Evolutionary conservation across 257 asterid species (phyloP), one percentile per base, ranked within the genome.

Genomic region (Euphrasia confusa): DNA sequence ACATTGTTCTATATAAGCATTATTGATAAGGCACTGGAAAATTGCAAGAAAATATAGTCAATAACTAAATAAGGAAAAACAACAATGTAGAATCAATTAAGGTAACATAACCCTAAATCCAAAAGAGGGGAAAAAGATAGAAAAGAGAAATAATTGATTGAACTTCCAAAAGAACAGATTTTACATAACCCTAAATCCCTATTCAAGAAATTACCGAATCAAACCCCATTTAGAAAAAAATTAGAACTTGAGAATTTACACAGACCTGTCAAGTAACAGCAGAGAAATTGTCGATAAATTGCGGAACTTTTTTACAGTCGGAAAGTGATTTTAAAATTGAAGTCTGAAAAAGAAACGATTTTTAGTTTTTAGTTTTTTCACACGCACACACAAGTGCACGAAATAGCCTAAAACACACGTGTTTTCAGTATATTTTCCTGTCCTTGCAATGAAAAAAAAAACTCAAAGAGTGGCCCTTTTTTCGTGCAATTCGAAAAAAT

Each of bases 231-330:
- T 53, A 62, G 59, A 37, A 54, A 39, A 63, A 52, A 26, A 1
- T 11, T n/a, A 48, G 32, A 61, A 13, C 28, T 42, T 58, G 68
- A 61, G 65, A 68, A 40, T 8, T 65, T 12, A 54, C 11, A 64
- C 75, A 53, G n/a, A 70, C 74, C 74, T 63, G 64, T 12, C 27
- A 27, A 44, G 44, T 54, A 66, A 59, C 60, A 54, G 58, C 58
- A 54, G 74, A 30, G 39, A 44, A 58, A 68, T 33, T 45, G 73
- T 55, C 53, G 30, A 40, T 30, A 21, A 21, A 21, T 21, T 21
- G 24, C 24, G 55, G 45, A 60, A 33, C 58, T 58, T 64, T 66
- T 66, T 67, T 55, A 59, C 56, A 58, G 47, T 47, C 68, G 55
- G 69, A 67, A 58, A 52, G 28, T 54, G 18, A 60, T 4, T 28